These are phyloP conservation scores for Globisporangium iwayamae DNA, from an alignment of 352 stramenopile species.

Conservation along the genomic window DNA sequence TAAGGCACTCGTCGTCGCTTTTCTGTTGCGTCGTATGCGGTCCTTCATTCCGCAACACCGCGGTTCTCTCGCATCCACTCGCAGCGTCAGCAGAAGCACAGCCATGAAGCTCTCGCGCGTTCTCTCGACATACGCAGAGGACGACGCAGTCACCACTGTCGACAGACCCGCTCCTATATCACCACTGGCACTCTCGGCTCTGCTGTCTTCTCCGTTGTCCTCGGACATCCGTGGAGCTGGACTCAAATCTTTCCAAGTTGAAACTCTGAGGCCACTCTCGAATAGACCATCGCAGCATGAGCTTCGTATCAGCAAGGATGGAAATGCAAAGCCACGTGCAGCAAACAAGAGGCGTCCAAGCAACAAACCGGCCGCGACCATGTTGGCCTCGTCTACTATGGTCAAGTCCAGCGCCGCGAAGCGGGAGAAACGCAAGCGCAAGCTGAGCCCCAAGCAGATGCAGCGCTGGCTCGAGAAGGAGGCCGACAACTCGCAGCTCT, in stretches of 20 bases:
- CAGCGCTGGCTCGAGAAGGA: conserved; percentile 14
- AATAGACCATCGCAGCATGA: not conserved
- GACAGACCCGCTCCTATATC: not conserved
- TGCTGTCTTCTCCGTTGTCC: too few species aligned
- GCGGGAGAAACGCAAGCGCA: conserved; percentile 4
- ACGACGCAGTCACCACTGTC: not conserved
- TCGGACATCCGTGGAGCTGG: not conserved
- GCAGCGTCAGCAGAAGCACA: not conserved
- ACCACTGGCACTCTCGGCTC: not conserved
- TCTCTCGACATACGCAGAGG: not conserved
- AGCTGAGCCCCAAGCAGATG: conserved; percentile 9
- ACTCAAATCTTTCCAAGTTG: not conserved
- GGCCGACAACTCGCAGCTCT: conserved; percentile 12
- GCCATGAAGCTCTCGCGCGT: not conserved
- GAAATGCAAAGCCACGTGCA: not conserved
- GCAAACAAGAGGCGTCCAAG: not conserved
- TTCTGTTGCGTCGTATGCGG: too few species aligned
- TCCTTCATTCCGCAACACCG: not conserved
- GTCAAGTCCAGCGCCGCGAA: not conserved
- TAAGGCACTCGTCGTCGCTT: too few species aligned
- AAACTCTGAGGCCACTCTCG: not conserved
- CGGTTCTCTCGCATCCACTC: not conserved
- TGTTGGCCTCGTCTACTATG: not conserved
- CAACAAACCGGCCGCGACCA: not conserved
- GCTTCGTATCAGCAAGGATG: not conserved